Conservation (phyloP, 202 grass and related monocot species). For the Carex arenaria region DNA sequence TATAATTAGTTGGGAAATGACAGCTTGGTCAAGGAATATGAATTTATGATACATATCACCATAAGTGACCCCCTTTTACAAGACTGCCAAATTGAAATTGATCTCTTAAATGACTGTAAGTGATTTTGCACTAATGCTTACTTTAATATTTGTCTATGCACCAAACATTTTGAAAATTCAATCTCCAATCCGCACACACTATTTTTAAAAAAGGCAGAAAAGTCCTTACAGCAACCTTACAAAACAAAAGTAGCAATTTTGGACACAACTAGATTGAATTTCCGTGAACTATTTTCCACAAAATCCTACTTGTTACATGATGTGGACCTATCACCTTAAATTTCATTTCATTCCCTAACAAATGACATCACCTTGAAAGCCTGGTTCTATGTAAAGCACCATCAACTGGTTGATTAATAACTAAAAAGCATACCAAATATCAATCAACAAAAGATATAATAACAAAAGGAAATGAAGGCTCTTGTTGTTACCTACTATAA, state of each 20-base stretch:
- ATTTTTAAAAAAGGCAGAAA: not conserved
- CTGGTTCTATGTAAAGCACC: not conserved
- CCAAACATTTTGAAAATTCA: constrained; percentile 3
- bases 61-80: constrained; percentile 1
- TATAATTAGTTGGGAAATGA: not conserved
- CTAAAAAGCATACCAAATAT: constrained; percentile 10
- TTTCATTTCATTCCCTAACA: constrained; percentile 14
- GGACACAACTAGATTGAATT: not conserved
- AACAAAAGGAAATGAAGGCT: not conserved
- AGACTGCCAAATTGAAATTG: not conserved
- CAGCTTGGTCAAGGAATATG: not conserved
- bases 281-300: constrained; percentile 23
- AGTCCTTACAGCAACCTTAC: not conserved
- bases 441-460: not conserved
- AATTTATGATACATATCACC: not conserved
- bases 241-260: not conserved
- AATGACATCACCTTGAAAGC: constrained; percentile 21
- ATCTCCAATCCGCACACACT: not conserved
- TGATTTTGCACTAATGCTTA: not conserved
- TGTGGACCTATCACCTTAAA: constrained; percentile 21
- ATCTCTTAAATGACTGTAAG: not conserved
- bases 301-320: constrained; percentile 3
- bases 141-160: constrained; percentile 18
- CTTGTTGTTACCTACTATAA: not conserved
- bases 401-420: not conserved